A percentile compares a stretch with the other conserved stretches of the same genome.
These are phyloP conservation scores for Sechiopsis laciniata DNA, from an alignment of 306 rosid species.

Conservation along the genomic window DNA sequence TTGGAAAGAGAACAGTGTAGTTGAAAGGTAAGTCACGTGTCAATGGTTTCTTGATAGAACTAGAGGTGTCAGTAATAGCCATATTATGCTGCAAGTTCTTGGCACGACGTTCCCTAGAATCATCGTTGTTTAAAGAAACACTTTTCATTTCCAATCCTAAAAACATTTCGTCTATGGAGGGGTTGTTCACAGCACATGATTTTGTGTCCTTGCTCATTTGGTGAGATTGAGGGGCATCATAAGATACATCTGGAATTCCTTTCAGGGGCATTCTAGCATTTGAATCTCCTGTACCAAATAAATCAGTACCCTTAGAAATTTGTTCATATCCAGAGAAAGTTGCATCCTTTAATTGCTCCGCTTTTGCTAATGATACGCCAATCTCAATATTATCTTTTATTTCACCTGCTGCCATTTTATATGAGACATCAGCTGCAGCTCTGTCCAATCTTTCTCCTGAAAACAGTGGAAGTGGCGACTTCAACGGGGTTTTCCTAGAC, in stretches of 20 bases:
- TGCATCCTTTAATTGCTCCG: constrained; percentile 28
- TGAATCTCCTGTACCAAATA: constrained; percentile 29
- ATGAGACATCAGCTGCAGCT: constrained; percentile 30
- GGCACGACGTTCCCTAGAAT: constrained; percentile 18
- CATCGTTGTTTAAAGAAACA: constrained; percentile 28
- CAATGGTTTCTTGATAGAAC: constrained; percentile 27
- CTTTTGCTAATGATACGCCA: constrained; percentile 29
- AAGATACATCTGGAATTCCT: constrained; percentile 33
- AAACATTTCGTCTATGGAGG: constrained; percentile 27
- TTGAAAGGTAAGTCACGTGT: constrained; percentile 31
- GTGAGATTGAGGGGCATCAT: constrained; percentile 37
- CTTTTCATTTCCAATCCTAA: constrained; percentile 26
- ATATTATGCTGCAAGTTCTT: constrained; percentile 23
- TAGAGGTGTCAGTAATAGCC: constrained; percentile 22
- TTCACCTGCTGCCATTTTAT: constrained; percentile 28
- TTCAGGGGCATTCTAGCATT: constrained; percentile 43
- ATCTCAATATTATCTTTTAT: constrained; percentile 26
- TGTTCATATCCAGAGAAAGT: constrained; percentile 33
- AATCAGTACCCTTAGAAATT: constrained; percentile 30
- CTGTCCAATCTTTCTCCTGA: constrained; percentile 35
- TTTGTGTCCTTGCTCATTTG: constrained; percentile 30
- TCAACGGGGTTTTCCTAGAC: constrained; percentile 39
- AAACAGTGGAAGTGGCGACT: constrained; percentile 35
- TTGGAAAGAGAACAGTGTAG: constrained; percentile 22
- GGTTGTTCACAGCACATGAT: constrained; percentile 30